These are phyloP conservation scores for Chamaenerion angustifolium DNA, from an alignment of 345 rosid species.

Conservation along the genomic window DNA sequence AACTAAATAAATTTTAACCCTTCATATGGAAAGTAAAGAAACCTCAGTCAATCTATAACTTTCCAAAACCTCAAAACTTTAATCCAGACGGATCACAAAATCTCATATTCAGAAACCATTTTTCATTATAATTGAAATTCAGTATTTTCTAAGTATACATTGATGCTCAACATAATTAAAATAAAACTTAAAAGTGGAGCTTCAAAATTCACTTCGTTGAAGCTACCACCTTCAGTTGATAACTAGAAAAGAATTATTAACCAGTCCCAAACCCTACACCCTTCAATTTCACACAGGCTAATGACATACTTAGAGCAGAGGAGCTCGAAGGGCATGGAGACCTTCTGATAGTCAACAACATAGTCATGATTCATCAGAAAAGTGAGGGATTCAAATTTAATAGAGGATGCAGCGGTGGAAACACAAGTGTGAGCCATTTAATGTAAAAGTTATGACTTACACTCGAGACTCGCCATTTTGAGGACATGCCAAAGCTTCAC, in stretches of 20 bases:
- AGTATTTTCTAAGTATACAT: background rate
- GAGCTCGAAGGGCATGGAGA: slow-evolving; percentile 32
- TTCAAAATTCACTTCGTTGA: no score
- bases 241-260: background rate
- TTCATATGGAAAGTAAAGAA: background rate
- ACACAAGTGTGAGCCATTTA: slow-evolving; percentile 56
- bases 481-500: background rate
- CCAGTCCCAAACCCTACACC: background rate
- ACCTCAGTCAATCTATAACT: background rate
- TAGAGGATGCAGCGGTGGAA: slow-evolving; percentile 46
- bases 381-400: slow-evolving; percentile 27
- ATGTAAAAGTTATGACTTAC: background rate
- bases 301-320: slow-evolving; percentile 28
- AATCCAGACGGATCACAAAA: no score
- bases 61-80: background rate
- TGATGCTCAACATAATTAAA: no score
- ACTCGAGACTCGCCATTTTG: no score
- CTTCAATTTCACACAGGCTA: background rate
- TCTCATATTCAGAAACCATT: background rate
- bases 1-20: background rate
- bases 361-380: slow-evolving; percentile 37
- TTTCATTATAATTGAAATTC: background rate
- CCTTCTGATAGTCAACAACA: slow-evolving; percentile 26
- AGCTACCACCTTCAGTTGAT: background rate
- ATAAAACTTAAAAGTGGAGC: no score